A percentile compares a stretch with the other conserved stretches of the same genome.
Conservation (phyloP, 148 eudicot genomes). For the Rhododendron ferrugineum region DNA sequence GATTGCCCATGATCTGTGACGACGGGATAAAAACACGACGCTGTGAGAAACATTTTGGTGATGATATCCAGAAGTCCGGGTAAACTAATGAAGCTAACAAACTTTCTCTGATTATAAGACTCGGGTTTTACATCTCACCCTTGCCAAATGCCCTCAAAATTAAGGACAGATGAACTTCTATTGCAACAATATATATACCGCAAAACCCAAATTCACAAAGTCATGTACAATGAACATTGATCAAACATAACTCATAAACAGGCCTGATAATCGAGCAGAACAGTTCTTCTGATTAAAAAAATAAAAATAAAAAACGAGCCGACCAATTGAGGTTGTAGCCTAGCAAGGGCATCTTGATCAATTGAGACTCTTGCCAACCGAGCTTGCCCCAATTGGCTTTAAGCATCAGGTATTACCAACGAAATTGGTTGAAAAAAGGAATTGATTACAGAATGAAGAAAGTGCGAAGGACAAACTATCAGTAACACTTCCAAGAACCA, state of each 20-base stretch:
- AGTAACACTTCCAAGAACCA: too few relatives aligned
- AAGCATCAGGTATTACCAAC: background rate
- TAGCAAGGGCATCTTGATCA: background rate
- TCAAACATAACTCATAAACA: background rate
- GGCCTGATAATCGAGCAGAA: background rate
- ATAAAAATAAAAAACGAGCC: background rate
- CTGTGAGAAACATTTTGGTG: background rate
- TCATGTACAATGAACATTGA: background rate
- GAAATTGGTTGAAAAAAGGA: background rate
- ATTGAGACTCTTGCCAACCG: background rate
- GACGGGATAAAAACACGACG: conserved; percentile 5
- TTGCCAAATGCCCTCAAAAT: background rate
- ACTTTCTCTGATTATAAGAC: background rate
- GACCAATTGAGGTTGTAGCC: background rate
- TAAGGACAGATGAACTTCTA: background rate
- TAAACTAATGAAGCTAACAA: background rate
- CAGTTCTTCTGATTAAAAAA: background rate
- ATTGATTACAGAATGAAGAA: background rate
- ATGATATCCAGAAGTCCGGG: background rate
- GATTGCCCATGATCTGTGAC: conserved; percentile 29
- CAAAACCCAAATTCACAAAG: background rate
- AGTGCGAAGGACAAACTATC: background rate
- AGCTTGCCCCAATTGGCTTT: background rate
- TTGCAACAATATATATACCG: background rate
- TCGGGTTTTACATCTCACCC: background rate